These are phyloP conservation scores for Hippophae tibetana DNA, from an alignment of 306 rosid species.

Conservation along the genomic window DNA sequence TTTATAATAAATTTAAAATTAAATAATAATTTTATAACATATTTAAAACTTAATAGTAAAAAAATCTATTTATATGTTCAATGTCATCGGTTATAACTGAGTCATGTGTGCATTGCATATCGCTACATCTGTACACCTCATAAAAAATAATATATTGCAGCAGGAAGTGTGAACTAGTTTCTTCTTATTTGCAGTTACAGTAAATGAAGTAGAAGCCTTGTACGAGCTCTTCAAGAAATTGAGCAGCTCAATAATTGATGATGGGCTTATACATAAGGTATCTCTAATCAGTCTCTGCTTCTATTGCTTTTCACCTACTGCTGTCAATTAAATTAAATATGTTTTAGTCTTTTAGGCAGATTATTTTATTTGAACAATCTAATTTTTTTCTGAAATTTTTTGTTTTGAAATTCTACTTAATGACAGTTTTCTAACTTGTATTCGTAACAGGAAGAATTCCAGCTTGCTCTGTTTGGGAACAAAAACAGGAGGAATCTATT, in stretches of 20 bases:
- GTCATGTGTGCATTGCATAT: not conserved
- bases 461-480: slow-evolving; percentile 40
- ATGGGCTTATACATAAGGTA: slow-evolving; percentile 49
- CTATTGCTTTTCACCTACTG: not conserved
- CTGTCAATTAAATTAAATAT: not conserved
- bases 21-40: no score
- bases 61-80: no score
- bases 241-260: slow-evolving; percentile 46
- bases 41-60: no score
- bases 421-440: not conserved
- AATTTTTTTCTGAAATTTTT: not conserved
- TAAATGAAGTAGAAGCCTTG: slow-evolving; percentile 35
- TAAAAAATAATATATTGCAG: not conserved
- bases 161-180: not conserved
- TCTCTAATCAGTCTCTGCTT: not conserved
- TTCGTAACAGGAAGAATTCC: slow-evolving; percentile 46
- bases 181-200: slow-evolving; percentile 23
- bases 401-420: not conserved
- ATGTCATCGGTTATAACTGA: no score
- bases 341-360: not conserved
- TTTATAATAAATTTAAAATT: no score
- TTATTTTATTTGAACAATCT: not conserved
- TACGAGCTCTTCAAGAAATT: slow-evolving; percentile 42
- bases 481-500: slow-evolving; percentile 33
- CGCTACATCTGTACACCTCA: not conserved